Conservation (phyloP, 2,329 filamentous ascomycete species). For the Ophiosphaerella narmari region DNA sequence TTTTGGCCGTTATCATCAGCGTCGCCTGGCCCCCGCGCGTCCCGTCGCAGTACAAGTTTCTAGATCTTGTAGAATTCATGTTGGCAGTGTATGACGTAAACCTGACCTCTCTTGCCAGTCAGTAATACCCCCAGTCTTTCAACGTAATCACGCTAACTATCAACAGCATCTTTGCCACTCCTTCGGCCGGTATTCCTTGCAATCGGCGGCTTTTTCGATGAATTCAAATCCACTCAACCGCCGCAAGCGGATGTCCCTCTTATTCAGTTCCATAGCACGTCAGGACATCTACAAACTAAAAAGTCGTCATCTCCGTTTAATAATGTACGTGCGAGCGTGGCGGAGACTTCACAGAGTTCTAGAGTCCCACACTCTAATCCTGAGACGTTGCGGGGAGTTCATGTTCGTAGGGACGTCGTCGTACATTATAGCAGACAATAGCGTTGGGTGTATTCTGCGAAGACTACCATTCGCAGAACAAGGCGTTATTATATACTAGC, state of each 20-base stretch:
- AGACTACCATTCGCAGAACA: no score
- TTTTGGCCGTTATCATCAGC: conserved; percentile 12
- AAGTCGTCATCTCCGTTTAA: no score
- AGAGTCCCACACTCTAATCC: no score
- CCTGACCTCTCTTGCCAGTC: conserved; percentile 24
- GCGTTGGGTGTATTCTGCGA: not conserved
- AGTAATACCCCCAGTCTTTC: not conserved
- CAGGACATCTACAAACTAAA: no score
- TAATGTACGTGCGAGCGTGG: no score
- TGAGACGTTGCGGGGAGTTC: no score
- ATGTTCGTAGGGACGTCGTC: no score
- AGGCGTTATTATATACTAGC: no score
- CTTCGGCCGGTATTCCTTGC: conserved; percentile 25
- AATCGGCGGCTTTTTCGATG: conserved; percentile 15
- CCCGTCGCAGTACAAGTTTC: no score
- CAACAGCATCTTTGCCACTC: conserved; percentile 22
- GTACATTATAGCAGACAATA: no score
- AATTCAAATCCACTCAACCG: conserved; percentile 2
- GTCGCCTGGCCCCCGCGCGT: not conserved
- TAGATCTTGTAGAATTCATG: conserved; percentile 23
- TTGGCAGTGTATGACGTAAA: conserved; percentile 33
- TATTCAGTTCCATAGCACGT: no score
- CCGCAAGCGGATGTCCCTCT: not conserved
- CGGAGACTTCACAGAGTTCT: no score
- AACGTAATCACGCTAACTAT: not conserved